Evolutionary conservation across 768 basidiomycete genomes (phyloP), one percentile per base, ranked within the genome.

Genomic region (Lentinus tigrinus): DNA sequence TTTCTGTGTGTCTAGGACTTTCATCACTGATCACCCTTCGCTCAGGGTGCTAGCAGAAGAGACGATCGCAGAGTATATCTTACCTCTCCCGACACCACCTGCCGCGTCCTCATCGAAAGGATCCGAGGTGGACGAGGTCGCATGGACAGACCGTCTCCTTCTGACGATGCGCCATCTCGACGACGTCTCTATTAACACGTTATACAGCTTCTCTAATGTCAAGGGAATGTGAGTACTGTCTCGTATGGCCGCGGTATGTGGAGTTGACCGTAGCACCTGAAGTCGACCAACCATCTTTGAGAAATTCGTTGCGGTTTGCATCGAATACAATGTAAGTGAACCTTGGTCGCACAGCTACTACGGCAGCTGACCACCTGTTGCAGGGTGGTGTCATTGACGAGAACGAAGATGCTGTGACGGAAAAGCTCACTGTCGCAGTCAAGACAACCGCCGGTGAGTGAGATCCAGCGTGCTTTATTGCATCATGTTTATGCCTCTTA

Each of bases 311-410:
- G 78, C 86, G 9, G 78, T 78, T 40, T 97, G 92, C 69, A 81
- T 91, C 58, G 79, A 85, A 47, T 84, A 95, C 68, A 98, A 98
- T 66, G 95, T 95, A 60, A 57, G 90, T 74, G n/a, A 27, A 4
- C 21, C 14, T 6, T 31, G 31, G 48, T 52, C 57, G n/a, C 27
- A 36, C 23, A 27, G 55, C 39, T 21, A 11, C 4, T 23, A 36
- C n/a, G 31, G 13, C 24, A 2, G 26, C 27, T 14, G 28, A 46
- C 62, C 26, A 64, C 54, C 21, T 23, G 51, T 39, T 31, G 6
- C 60, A 97, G 94, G 95, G 94, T 1, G 96, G 96, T 0, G 80
- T 94, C 44, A 90, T 97, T 49, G 95, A 97, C 65, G 83, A 89
- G 60, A 78, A 93, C 60, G 91, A 91, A 66, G 89, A 90, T 44